A percentile compares a stretch with the other conserved stretches of the same genome.
These are phyloP conservation scores for Penicillium griseofulvum DNA, from an alignment of 2,329 filamentous ascomycete genomes.

Conservation along the genomic window DNA sequence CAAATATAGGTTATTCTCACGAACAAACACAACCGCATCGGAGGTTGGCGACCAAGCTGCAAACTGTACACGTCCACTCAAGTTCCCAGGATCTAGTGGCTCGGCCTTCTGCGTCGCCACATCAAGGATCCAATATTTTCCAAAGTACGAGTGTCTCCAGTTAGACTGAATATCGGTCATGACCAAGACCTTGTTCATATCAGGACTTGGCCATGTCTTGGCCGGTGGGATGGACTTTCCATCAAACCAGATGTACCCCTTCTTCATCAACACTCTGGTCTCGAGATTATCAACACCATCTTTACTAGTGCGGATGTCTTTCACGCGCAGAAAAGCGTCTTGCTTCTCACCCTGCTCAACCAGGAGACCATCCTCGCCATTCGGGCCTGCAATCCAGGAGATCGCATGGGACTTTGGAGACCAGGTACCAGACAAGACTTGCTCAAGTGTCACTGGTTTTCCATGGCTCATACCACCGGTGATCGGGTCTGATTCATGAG, in stretches of 20 bases:
- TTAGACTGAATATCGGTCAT: conserved; percentile 69
- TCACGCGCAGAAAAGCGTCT: conserved; percentile 77
- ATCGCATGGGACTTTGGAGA: conserved; percentile 39
- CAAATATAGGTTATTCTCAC: conserved; percentile 85
- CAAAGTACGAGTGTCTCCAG: conserved; percentile 88
- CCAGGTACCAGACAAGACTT: conserved; percentile 43
- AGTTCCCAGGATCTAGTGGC: conserved; percentile 69
- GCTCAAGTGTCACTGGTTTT: conserved; percentile 44
- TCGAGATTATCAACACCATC: conserved; percentile 46
- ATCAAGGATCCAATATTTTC: conserved; percentile 87
- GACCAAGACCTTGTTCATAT: conserved; percentile 85
- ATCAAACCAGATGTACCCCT: conserved; percentile 59
- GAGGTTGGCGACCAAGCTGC: conserved; percentile 87
- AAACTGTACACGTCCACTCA: conserved; percentile 69
- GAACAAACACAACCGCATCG: conserved; percentile 83
- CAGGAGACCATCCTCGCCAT: conserved; percentile 70
- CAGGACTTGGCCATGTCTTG: conserved; percentile 70
- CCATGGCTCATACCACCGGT: conserved; percentile 37
- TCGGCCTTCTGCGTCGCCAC: conserved; percentile 75
- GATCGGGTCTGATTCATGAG: conserved; percentile 30
- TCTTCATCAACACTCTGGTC: conserved; percentile 73
- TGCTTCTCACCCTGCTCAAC: conserved; percentile 63
- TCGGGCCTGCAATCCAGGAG: conserved; percentile 49
- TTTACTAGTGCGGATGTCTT: conserved; percentile 70
- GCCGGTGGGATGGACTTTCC: conserved; percentile 56